Percentiles rank a stretch among this genome's conserved stretches.
These are phyloP conservation scores for Endoconidiophora polonica DNA, from an alignment of 2,329 filamentous ascomycete genomes.

Conservation along the genomic window DNA sequence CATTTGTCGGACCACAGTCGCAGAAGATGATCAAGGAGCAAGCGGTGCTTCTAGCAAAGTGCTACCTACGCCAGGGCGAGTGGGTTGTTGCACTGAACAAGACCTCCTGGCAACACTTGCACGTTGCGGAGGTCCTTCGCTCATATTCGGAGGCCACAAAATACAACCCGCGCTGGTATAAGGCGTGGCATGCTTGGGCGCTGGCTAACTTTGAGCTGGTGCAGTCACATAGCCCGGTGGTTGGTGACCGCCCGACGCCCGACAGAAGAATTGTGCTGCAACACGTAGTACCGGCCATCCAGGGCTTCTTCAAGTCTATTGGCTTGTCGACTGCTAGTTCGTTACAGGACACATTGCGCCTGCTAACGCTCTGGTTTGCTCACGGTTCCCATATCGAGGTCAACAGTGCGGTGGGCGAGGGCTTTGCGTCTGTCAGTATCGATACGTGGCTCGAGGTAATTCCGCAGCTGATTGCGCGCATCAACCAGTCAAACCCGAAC, in stretches of 20 bases:
- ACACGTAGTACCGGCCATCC: slow-evolving; percentile 85
- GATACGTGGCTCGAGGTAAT: slow-evolving; percentile 99
- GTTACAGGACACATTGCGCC: slow-evolving; percentile 79
- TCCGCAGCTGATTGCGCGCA: slow-evolving; percentile 88
- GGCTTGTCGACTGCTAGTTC: slow-evolving; percentile 81
- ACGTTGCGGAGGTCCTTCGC: slow-evolving; percentile 74
- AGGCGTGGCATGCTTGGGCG: slow-evolving; percentile 98
- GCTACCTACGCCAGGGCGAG: slow-evolving; percentile 88
- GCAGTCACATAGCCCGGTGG: slow-evolving; percentile 35
- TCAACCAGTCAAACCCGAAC: slow-evolving; percentile 83
- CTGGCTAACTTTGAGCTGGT: slow-evolving; percentile 97
- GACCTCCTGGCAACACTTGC: slow-evolving; percentile 67
- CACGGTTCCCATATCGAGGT: slow-evolving; percentile 83
- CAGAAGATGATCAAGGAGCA: slow-evolving; percentile 41
- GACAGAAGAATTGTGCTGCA: slow-evolving; percentile 58
- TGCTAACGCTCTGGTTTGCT: slow-evolving; percentile 91
- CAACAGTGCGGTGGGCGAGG: slow-evolving; percentile 73
- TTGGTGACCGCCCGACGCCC: slow-evolving; percentile 20
- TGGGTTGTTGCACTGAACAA: slow-evolving; percentile 80
- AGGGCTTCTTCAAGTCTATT: slow-evolving; percentile 96
- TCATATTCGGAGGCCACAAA: slow-evolving; percentile 85
- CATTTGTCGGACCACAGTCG: slow-evolving; percentile 30
- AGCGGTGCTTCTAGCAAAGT: slow-evolving; percentile 71
- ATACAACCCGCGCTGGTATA: slow-evolving; percentile 93
- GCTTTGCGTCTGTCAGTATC: slow-evolving; percentile 79